phyloP scores from a whole-genome alignment of 2,329 filamentous ascomycete species.

The Endocalyx cinctus region DNA sequence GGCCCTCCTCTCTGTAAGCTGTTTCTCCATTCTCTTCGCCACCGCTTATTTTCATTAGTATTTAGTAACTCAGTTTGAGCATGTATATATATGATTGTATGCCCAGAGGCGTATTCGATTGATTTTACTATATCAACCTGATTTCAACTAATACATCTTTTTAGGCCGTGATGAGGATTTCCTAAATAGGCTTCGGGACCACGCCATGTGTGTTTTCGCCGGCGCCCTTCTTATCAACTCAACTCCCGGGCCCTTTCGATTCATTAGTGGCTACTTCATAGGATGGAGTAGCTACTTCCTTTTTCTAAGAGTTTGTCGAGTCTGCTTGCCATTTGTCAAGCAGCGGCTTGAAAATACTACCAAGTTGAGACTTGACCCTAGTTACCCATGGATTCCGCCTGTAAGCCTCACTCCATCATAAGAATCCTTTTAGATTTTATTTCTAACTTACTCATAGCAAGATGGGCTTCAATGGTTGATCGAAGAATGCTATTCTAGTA shows the following conservation, averaged over 20 bases:
- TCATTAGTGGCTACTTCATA: slow-evolving; percentile 1
- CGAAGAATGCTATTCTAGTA: slow-evolving; percentile 6
- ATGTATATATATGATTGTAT: too few species aligned
- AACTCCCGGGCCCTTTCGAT: slow-evolving; percentile 2
- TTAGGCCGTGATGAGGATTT: slow-evolving; percentile 4
- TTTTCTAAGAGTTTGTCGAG: neutral
- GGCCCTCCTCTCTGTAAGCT: slow-evolving; percentile 2
- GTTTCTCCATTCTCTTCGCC: too few species aligned
- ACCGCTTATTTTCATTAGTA: too few species aligned
- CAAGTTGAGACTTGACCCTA: too few species aligned
- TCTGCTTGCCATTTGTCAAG: slow-evolving; percentile 4
- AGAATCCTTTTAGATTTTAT: too few species aligned
- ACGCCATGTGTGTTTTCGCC: slow-evolving; percentile 3
- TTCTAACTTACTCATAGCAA: too few species aligned
- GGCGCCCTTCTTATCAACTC: slow-evolving; percentile 4
- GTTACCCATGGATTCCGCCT: slow-evolving; percentile 2
- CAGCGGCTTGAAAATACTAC: slow-evolving; percentile 1
- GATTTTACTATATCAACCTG: too few species aligned
- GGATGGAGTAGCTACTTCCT: slow-evolving; percentile 4
- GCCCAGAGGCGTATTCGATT: too few species aligned
- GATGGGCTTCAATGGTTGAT: slow-evolving; percentile 9
- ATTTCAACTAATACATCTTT: neutral
- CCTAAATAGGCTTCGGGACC: slow-evolving; percentile 1
- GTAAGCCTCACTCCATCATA: slow-evolving; percentile 1
- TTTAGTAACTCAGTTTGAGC: too few species aligned